Base-by-base conservation (phyloP, 805 yeast genomes). In the Cyberlindnera japonica region DNA sequence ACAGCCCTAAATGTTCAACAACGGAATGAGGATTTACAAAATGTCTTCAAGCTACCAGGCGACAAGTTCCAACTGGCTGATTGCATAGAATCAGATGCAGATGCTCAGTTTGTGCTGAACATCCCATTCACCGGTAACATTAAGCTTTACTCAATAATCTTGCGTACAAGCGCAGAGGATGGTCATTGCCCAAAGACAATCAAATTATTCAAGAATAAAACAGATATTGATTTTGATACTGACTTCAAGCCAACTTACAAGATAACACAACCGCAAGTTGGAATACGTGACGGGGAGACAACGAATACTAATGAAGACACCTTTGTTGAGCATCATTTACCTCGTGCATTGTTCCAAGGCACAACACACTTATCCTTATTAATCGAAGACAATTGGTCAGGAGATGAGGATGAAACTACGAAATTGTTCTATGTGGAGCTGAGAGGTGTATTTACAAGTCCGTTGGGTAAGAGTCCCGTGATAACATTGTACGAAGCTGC, bases 401-500 rank as follows among this genome's bases (percentile, higher is more conserved):
- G 66, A 6, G 81, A 77, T 43, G 78, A 74, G 21, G 83, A 77
- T 32, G 83, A 77, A 37, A 64, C 69, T 18, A 69, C 81, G 5
- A 74, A 69, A 39, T 40, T 90, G 2, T 80, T 80, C 50, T 83
- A 79, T 50, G 62, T 90, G 32, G 97, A 95, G 42, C 60, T 91
- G 19, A 68, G 96, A 33, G 98, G 98, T 1, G 83, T 78, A 48
- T 72, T 61, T 44, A 51, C 55, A 13, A 68, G 75, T 6, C 75
- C 71, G 26, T 58, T 83, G 36, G 59, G 67, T 23, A 73, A 72
- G 46, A 86, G 83, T 30, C 95, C 96, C 0, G 76, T 87, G 14
- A 71, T 83, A 13, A 71, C 95, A 0, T 56, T 85, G 16, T 91
- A 90, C 60, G 98, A 91, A 62, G 76, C 89, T 40, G 95, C 96